phyloP scores from a whole-genome alignment of 176 grass and related monocot species.

The Hordeum vulgare region DNA sequence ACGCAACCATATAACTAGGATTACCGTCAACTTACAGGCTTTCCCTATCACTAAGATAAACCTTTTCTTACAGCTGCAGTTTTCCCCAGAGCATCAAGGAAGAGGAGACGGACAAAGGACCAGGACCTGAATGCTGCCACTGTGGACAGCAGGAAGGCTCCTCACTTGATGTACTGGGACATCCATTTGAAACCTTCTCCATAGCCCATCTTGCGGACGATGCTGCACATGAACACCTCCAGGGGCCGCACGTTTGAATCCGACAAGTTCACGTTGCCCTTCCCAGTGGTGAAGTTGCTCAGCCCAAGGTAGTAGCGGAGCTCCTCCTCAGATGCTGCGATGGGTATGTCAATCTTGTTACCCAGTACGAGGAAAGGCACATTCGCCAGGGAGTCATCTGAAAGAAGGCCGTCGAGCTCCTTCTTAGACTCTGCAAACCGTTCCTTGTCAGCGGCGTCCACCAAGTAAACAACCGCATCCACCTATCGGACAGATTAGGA shows the following conservation, averaged over 20 bases:
- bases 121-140: conserved; percentile 1
- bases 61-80: conserved; percentile 6
- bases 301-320: conserved; percentile 62
- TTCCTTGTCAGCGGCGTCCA: conserved; percentile 47
- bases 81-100: background rate
- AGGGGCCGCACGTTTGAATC: conserved; percentile 49
- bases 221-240: conserved; percentile 65
- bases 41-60: conserved; percentile 27
- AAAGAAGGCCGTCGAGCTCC: conserved; percentile 43
- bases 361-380: conserved; percentile 53
- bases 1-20: conserved; percentile 14
- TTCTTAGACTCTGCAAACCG: conserved; percentile 46
- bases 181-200: conserved; percentile 61
- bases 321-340: conserved; percentile 55
- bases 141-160: background rate
- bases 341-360: conserved; percentile 56
- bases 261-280: conserved; percentile 42
- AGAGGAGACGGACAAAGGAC: background rate
- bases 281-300: conserved; percentile 65
- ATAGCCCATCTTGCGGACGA: conserved; percentile 64
- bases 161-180: conserved; percentile 67
- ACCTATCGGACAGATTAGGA: conserved; percentile 25
- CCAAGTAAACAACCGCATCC: conserved; percentile 51
- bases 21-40: conserved; percentile 25
- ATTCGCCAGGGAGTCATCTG: conserved; percentile 33